Conservation (phyloP, 805 yeast species). For the Wickerhamomyces bovis region DNA sequence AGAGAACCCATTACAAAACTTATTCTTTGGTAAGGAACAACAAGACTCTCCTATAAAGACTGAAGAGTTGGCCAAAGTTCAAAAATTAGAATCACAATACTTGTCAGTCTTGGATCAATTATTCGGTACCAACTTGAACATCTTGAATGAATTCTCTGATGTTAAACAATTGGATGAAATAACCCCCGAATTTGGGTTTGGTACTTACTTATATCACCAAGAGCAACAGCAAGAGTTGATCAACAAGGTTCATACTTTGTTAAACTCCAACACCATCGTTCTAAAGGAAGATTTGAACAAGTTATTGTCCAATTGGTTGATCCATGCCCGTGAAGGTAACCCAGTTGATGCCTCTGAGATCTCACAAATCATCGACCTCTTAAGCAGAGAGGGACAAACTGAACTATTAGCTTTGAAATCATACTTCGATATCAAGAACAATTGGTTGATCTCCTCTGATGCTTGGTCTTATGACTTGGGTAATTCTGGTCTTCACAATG, state of each 20-base stretch:
- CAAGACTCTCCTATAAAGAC: constrained; percentile 14
- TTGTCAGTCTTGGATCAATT: constrained; percentile 68
- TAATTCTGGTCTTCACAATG: constrained; percentile 83
- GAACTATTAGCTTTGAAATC: constrained; percentile 42
- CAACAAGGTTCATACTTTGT: constrained; percentile 38
- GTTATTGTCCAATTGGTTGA: constrained; percentile 66
- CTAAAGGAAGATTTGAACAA: constrained; percentile 10
- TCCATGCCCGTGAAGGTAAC: constrained; percentile 37
- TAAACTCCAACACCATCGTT: constrained; percentile 18
- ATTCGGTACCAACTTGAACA: constrained; percentile 45
- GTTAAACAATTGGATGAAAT: constrained; percentile 39
- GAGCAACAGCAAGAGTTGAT: constrained; percentile 44
- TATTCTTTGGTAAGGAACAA: constrained; percentile 45
- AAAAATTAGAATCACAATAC: constrained; percentile 67
- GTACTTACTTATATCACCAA: constrained; percentile 56
- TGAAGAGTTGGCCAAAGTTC: constrained; percentile 35
- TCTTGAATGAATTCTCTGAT: constrained; percentile 53
- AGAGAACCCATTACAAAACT: constrained; percentile 53
- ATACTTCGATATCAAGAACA: constrained; percentile 41
- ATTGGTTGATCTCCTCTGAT: constrained; percentile 92
- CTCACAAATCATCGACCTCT: constrained; percentile 11
- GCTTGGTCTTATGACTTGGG: constrained; percentile 95
- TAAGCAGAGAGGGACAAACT: constrained; percentile 33
- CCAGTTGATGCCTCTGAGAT: constrained; percentile 27
- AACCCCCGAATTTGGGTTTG: constrained; percentile 86